Evolutionary conservation across 495 filamentous ascomycete genomes (phyloP).

Genomic region (Ramalina peruviana): DNA sequence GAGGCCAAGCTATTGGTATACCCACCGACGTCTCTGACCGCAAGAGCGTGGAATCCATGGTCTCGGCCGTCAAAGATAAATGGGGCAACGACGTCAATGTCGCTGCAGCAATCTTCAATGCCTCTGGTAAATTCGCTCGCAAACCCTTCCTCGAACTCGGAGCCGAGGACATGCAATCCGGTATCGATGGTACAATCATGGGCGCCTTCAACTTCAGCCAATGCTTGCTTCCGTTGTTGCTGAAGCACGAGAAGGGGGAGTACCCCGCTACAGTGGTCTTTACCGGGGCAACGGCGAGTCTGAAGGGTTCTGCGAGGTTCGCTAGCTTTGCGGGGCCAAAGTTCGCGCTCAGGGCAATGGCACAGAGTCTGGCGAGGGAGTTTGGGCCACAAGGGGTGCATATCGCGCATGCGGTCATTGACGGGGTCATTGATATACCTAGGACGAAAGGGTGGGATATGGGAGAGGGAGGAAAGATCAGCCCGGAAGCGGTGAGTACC

Average conservation of each 20-base stretch:
- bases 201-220: slow-evolving; percentile 74
- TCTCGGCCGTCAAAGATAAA: slow-evolving; percentile 49
- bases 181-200: slow-evolving; percentile 36
- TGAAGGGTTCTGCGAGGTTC: slow-evolving; percentile 60
- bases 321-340: slow-evolving; percentile 64
- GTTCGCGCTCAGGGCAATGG: slow-evolving; percentile 64
- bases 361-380: slow-evolving; percentile 69
- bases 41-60: slow-evolving; percentile 47
- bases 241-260: slow-evolving; percentile 1
- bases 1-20: slow-evolving; percentile 65
- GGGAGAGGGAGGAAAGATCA: slow-evolving; percentile 55
- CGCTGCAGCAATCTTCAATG: slow-evolving; percentile 77
- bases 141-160: slow-evolving; percentile 74
- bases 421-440: slow-evolving; percentile 80
- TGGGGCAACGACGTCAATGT: slow-evolving; percentile 17
- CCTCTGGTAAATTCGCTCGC: slow-evolving; percentile 48
- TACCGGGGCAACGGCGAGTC: slow-evolving; percentile 74
- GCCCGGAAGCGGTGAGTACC: slow-evolving; percentile 59
- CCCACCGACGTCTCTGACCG: slow-evolving; percentile 56
- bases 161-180: slow-evolving; percentile 45
- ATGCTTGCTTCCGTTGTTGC: slow-evolving; percentile 48
- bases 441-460: slow-evolving; percentile 45
- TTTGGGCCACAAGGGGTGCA: slow-evolving; percentile 85
- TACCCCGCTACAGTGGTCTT: slow-evolving; percentile 73
- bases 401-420: slow-evolving; percentile 72